Evolutionary conservation across 1,284 basidiomycete species (phyloP).

Genomic region (Puccinia triticina): DNA sequence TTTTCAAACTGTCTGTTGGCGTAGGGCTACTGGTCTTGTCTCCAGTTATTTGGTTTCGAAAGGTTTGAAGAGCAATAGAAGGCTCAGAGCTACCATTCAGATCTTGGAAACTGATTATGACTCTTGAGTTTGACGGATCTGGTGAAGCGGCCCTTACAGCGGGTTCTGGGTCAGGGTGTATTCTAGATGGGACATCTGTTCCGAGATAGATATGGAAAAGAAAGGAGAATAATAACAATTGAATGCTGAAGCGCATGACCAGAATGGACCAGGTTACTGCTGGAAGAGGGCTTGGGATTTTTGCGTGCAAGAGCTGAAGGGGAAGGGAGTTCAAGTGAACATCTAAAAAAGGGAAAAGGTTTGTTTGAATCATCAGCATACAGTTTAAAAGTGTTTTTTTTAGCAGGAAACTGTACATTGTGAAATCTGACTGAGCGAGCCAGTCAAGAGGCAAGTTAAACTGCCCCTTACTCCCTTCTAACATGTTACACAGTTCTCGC

Average conservation of each 20-base stretch:
- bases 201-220: background rate
- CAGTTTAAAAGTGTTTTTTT: background rate
- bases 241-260: slow-evolving; percentile 3
- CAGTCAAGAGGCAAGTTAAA: background rate
- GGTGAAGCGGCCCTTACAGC: background rate
- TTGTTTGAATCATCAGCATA: background rate
- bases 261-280: background rate
- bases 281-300: background rate
- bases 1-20: too few species aligned
- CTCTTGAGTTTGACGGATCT: background rate
- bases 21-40: background rate
- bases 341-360: background rate
- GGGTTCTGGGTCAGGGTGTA: background rate
- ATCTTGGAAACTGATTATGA: too few species aligned
- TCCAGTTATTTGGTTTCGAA: background rate
- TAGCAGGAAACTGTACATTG: background rate
- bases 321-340: background rate
- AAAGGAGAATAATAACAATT: background rate
- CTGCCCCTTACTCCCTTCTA: background rate
- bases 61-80: background rate
- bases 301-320: background rate
- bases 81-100: background rate
- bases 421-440: background rate
- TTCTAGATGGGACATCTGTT: background rate
- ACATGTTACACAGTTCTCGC: background rate